Evolutionary conservation across 2,329 filamentous ascomycete genomes (phyloP), one percentile per base, ranked within the genome.

Genomic region (Pyricularia sp.): DNA sequence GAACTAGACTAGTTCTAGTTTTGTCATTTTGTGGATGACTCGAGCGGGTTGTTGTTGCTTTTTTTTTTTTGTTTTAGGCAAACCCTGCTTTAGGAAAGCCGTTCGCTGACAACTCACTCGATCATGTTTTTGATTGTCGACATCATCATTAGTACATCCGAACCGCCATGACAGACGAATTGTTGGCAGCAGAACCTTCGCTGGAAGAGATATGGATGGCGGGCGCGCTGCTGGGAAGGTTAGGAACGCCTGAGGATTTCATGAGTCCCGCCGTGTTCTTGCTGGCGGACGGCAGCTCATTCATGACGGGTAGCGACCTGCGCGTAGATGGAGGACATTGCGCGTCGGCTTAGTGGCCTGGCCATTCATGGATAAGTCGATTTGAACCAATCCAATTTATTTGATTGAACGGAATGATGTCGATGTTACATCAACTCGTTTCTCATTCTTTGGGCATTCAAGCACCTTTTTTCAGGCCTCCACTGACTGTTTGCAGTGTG

Each of bases 191-290:
- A 72, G 89, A 86, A 25, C 90, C 91, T 0, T 88, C 89, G 50
- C 78, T 83, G 55, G 77, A 76, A 68, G 76, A 80, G 67, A 84
- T 86, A 68, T 93, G 91, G 90, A 86, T 89, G 68, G 85, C 82
- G 69, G 87, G 92, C 79, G 93, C 92, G 75, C 92, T 93, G 90
- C 82, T 93, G 72, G 88, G 84, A 1, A 81, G 86, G 25, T 78
- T 90, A 36, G 86, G 85, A 30, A 77, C 78, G 30, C 84, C 87
- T 0, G 80, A 83, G 64, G 87, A 90, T 73, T 89, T 89, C 75
- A 83, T 86, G 72, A 86, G 87, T 0, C 84, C 86, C 0, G 85
- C 84, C 1, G 79, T 89, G 10, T 90, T 88, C 72, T 79, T 90
- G 70, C 77, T 90, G 26, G 87, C 86, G 71, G 83, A 86, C 72